These are phyloP conservation scores for Cladophialophora yegresii DNA, from an alignment of 2,329 filamentous ascomycete species.

Conservation along the genomic window DNA sequence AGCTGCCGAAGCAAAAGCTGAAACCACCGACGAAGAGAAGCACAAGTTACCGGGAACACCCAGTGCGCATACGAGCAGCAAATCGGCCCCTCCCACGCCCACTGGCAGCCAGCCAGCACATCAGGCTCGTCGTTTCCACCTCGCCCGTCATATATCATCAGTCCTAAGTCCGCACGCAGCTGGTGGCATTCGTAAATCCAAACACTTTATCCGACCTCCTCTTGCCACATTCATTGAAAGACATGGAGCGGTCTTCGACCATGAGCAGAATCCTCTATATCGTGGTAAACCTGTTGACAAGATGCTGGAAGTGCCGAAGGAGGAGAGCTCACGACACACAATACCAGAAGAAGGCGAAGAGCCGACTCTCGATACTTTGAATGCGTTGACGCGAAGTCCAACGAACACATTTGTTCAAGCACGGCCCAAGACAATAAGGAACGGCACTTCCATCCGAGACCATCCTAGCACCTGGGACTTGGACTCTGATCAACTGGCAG, in stretches of 20 bases:
- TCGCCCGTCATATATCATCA: constrained; percentile 31
- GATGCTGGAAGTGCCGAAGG: constrained; percentile 15
- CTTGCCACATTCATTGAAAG: constrained; percentile 36
- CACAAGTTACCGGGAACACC: neutral
- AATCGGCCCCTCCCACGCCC: constrained; percentile 17
- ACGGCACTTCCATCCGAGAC: constrained; percentile 43
- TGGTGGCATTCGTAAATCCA: constrained; percentile 28
- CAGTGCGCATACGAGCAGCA: constrained; percentile 4
- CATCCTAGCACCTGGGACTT: constrained; percentile 47
- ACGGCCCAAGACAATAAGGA: constrained; percentile 22
- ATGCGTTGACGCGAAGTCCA: constrained; percentile 42
- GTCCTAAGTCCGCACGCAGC: constrained; percentile 19
- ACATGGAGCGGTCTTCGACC: constrained; percentile 14
- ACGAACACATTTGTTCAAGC: constrained; percentile 38
- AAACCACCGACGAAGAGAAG: constrained; percentile 8
- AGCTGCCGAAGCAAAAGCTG: constrained; percentile 6
- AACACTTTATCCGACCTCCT: constrained; percentile 30
- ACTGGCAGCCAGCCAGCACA: constrained; percentile 3
- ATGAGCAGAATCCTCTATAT: constrained; percentile 22
- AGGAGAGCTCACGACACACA: neutral
- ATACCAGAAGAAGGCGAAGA: constrained; percentile 2
- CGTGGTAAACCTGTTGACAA: constrained; percentile 24
- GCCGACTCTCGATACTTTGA: constrained; percentile 14
- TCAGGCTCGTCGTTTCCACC: constrained; percentile 32
- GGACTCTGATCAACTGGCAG: constrained; percentile 47